Evolutionary conservation across 1,284 basidiomycete genomes (phyloP), one percentile per base, ranked within the genome.

Genomic region (Ustanciosporium gigantosporum): DNA sequence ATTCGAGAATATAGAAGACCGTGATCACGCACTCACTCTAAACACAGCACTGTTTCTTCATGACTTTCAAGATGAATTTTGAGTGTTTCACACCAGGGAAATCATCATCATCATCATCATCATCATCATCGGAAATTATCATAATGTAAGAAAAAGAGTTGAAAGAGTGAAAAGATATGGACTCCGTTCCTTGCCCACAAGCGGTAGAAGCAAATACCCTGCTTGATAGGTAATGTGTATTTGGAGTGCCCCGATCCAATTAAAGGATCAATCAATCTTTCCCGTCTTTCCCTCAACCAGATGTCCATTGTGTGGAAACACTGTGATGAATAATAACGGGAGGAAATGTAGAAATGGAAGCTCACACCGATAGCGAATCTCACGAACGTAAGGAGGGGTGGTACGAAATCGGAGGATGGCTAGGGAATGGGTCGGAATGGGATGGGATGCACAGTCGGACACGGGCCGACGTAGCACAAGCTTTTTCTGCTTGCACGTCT

Each of bases 311-410:
- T 58, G 37, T 37, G 22, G 47, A 40, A 47, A 60, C 48, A 59
- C 46, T 55, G 62, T 66, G 62, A 60, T 66, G 62, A 60, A 66
- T 66, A 65, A n/a, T 58, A 57, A 59, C 62, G 62, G 62, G 62
- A 66, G 37, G 41, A 49, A 29, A 6, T 32, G 14, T 3, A 36
- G n/a, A n/a, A n/a, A n/a, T n/a, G n/a, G n/a, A n/a, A n/a, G n/a
- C n/a, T n/a, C n/a, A n/a, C n/a, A n/a, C n/a, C n/a, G n/a, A n/a
- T n/a, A n/a, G n/a, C n/a, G n/a, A n/a, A n/a, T n/a, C n/a, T n/a
- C n/a, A n/a, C n/a, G n/a, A n/a, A n/a, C n/a, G n/a, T n/a, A n/a
- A n/a, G n/a, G n/a, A n/a, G n/a, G n/a, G n/a, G n/a, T n/a, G n/a
- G n/a, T n/a, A n/a, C n/a, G n/a, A n/a, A n/a, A n/a, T n/a, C n/a